A percentile compares a stretch with the other conserved stretches of the same genome.
Evolutionary conservation across 2,329 filamentous ascomycete species (phyloP).

Genomic region (Fusarium palustre): DNA sequence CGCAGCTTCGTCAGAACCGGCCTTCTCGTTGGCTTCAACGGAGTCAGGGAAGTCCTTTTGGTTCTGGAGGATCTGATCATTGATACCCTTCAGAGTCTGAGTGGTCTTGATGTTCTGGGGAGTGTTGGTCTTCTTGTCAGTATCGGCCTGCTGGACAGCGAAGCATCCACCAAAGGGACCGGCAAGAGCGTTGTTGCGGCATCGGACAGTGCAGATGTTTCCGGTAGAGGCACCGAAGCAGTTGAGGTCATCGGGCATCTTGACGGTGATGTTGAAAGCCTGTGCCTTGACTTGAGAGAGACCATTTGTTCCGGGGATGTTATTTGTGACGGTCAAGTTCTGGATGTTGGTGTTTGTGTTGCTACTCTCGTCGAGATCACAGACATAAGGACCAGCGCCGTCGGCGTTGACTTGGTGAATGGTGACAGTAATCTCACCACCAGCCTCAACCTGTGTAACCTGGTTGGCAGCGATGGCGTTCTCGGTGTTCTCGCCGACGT

Average conservation of each 20-base stretch:
- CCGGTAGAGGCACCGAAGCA: slow-evolving; percentile 68
- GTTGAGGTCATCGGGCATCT: slow-evolving; percentile 61
- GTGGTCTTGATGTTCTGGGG: slow-evolving; percentile 60
- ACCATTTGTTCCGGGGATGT: slow-evolving; percentile 68
- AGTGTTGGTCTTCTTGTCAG: slow-evolving; percentile 55
- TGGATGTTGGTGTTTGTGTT: slow-evolving; percentile 50
- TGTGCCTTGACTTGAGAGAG: slow-evolving; percentile 67
- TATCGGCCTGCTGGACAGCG: slow-evolving; percentile 66
- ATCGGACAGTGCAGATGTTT: slow-evolving; percentile 69
- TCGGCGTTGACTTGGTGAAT: slow-evolving; percentile 76
- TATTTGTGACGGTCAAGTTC: slow-evolving; percentile 66
- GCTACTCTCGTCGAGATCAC: slow-evolving; percentile 63
- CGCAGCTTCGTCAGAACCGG: slow-evolving; percentile 47
- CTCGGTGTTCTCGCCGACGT: slow-evolving; percentile 68
- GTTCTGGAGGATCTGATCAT: slow-evolving; percentile 63
- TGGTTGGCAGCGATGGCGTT: slow-evolving; percentile 58
- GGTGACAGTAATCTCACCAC: slow-evolving; percentile 65
- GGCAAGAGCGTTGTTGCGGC: slow-evolving; percentile 67
- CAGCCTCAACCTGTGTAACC: slow-evolving; percentile 63
- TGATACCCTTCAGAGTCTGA: slow-evolving; percentile 58
- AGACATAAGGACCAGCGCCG: slow-evolving; percentile 69
- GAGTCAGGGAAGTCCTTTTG: slow-evolving; percentile 60
- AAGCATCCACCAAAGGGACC: slow-evolving; percentile 71
- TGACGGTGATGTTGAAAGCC: slow-evolving; percentile 67
- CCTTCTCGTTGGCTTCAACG: slow-evolving; percentile 58